Base-by-base conservation (phyloP, 345 rosid genomes). In the Brassica rapa region DNA sequence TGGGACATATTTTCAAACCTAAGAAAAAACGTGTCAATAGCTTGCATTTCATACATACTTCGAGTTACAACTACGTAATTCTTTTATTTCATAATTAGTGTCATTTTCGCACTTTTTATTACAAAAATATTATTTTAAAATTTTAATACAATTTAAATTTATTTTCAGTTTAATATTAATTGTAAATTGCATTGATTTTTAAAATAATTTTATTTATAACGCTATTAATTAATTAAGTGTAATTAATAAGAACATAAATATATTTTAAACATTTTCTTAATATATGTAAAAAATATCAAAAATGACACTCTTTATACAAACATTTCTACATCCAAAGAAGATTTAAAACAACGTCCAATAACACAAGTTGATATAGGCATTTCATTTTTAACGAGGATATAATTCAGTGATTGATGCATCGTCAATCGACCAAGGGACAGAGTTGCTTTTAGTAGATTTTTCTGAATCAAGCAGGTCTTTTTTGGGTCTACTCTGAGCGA, bases 341-440 rank as follows among this genome's bases (percentile, higher is more conserved):
- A 23, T 59, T 59, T 24, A 24, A 9, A 4, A 2, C 24, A 4
- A 60, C 14, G 29, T 59, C 62, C 62, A 23, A 59, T 4, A 23
- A 29, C 49, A n/a, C 6, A 55, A 19, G 61, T 55, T 8, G 61
- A 11, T 19, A 19, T 55, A 19, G 12, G 29, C 51, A 65, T 11
- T 19, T 65, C n/a, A 7, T 65, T 41, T 65, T 33, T 51, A 37
- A 35, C 27, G 87, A 59, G 90, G 51, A 65, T 65, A 65, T 65
- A 65, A 10, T 9, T 65, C 51, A 4, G 49, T 35, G 49, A 35
- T 65, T 24, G 69, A 65, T 41, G 69, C 51, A 2, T 37, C 29
- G 6, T 35, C 69, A 37, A 65, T 25, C 6, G 69, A 65, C 39
- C 51, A 41, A 35, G 3, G 2, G 4, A 16, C 51, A 35, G 51